A percentile compares a stretch with the other conserved stretches of the same genome.
These are phyloP conservation scores for Xylaria bambusicola DNA, from an alignment of 495 filamentous ascomycete genomes.

Conservation along the genomic window DNA sequence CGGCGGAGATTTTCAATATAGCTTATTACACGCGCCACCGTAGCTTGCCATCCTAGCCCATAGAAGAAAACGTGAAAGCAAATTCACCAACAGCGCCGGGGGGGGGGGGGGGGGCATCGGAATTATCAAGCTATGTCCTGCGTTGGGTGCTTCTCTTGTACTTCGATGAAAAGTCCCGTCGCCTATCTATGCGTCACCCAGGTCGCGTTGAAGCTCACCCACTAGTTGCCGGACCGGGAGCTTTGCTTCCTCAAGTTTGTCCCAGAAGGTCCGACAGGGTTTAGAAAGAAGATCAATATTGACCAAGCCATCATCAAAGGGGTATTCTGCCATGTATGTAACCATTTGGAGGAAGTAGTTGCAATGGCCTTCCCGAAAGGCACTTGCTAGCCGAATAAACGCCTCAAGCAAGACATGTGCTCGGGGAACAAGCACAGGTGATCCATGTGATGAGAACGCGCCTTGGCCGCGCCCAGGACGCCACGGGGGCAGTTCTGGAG, in stretches of 20 bases:
- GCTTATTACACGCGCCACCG: too few species aligned
- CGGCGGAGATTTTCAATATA: too few species aligned
- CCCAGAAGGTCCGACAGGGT: background rate
- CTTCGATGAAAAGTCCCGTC: background rate
- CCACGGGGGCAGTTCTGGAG: constrained; percentile 2
- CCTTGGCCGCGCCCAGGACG: background rate
- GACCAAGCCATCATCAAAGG: background rate
- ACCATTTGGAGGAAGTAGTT: background rate
- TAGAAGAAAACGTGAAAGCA: too few species aligned
- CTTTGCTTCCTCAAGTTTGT: background rate
- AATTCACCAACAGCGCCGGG: too few species aligned
- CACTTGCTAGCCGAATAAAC: background rate
- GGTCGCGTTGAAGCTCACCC: background rate
- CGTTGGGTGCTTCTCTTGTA: background rate
- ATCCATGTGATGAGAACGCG: background rate
- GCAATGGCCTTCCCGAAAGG: background rate
- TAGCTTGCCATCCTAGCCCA: too few species aligned
- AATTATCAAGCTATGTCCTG: background rate
- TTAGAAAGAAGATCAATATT: background rate
- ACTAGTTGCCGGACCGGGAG: background rate
- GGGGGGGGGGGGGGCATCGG: too few species aligned
- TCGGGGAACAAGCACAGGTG: background rate
- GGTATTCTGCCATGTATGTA: background rate
- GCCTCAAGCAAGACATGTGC: background rate
- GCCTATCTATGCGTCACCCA: background rate